These are phyloP conservation scores for Solanum bulbocastanum DNA, from an alignment of 257 asterid genomes.

Conservation along the genomic window DNA sequence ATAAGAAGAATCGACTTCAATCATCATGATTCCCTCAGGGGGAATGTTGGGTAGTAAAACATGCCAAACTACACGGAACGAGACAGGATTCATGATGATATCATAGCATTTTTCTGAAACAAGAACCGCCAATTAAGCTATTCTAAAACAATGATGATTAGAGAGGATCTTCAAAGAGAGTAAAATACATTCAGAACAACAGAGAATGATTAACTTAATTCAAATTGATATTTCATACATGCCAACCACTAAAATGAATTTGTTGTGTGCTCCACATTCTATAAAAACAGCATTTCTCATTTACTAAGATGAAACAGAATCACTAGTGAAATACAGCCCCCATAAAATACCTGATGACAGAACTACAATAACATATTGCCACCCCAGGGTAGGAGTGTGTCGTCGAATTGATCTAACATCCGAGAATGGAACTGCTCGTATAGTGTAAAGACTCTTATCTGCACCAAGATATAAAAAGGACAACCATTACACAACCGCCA, in stretches of 20 bases:
- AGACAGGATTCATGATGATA: neutral
- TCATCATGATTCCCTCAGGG: neutral
- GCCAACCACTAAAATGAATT: neutral
- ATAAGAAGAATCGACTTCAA: neutral
- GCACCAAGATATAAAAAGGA: slow-evolving; percentile 25
- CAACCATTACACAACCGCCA: slow-evolving; percentile 4
- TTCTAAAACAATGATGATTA: neutral
- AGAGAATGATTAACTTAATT: neutral
- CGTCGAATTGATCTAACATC: slow-evolving; percentile 81
- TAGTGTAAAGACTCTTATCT: slow-evolving; percentile 85
- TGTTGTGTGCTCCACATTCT: neutral
- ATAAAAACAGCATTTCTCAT: neutral
- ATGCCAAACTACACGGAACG: neutral
- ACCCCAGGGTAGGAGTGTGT: slow-evolving; percentile 83
- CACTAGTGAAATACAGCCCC: neutral
- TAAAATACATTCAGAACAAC: neutral
- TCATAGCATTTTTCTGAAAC: neutral
- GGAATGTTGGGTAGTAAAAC: neutral
- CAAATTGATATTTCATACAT: neutral
- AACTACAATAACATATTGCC: slow-evolving; percentile 93
- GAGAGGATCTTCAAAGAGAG: neutral
- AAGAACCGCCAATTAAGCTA: neutral
- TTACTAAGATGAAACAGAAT: neutral
- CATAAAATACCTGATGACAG: slow-evolving; percentile 57
- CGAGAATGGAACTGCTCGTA: slow-evolving; percentile 74